A percentile compares a stretch with the other conserved stretches of the same genome.
Evolutionary conservation across 495 filamentous ascomycete species (phyloP).

Genomic region (Cudoniella acicularis): DNA sequence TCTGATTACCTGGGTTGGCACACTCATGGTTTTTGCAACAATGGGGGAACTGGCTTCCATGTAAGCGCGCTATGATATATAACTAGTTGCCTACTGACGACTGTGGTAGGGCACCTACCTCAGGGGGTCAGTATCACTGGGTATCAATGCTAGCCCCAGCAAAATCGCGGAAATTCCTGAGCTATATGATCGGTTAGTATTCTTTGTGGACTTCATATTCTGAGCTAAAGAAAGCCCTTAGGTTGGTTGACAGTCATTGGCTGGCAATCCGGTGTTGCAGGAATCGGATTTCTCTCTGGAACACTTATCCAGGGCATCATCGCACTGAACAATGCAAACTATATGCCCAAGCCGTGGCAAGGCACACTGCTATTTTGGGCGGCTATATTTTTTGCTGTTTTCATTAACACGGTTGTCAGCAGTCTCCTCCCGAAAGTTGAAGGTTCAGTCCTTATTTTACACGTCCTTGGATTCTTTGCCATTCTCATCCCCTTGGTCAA

Average conservation of each 20-base stretch:
- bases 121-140: slow-evolving; percentile 56
- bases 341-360: slow-evolving; percentile 40
- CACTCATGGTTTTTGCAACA: slow-evolving; percentile 36
- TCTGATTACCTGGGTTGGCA: slow-evolving; percentile 44
- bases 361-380: slow-evolving; percentile 38
- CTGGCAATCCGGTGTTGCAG: slow-evolving; percentile 57
- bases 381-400: slow-evolving; percentile 20
- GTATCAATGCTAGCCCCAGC: slow-evolving; percentile 58
- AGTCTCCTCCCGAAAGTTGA: slow-evolving; percentile 41
- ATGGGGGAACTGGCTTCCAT: slow-evolving; percentile 46
- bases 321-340: slow-evolving; percentile 38
- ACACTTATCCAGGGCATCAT: slow-evolving; percentile 40
- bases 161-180: slow-evolving; percentile 45
- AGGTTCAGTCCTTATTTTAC: slow-evolving; percentile 39
- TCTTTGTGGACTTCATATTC: slow-evolving; percentile 34
- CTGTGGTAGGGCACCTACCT: slow-evolving; percentile 39
- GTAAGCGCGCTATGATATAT: background rate
- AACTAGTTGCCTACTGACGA: slow-evolving; percentile 11
- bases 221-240: background rate
- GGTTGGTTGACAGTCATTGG: slow-evolving; percentile 59
- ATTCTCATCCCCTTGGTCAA: slow-evolving; percentile 40
- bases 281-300: slow-evolving; percentile 40
- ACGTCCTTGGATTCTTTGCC: slow-evolving; percentile 44
- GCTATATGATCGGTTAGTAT: slow-evolving; percentile 36
- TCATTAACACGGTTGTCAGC: slow-evolving; percentile 37